Evolutionary conservation across 768 basidiomycete species (phyloP), one percentile per base, ranked within the genome.

Genomic region (Tulasnella sp.): DNA sequence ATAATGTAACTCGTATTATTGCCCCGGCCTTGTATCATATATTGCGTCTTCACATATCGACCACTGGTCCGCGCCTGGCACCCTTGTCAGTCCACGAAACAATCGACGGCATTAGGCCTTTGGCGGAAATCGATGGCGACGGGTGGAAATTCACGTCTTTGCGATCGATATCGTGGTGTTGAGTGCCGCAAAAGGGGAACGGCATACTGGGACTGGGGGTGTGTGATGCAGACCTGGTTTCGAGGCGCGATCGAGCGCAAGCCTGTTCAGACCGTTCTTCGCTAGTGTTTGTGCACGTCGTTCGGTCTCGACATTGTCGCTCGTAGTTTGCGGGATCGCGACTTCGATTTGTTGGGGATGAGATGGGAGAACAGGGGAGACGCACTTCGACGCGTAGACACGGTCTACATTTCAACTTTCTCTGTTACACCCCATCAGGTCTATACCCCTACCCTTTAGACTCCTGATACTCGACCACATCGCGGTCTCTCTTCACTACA

Each of bases 371-470:
- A 67, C 29, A 67, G 29, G 61, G 23, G 26, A 29, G 57, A 61
- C 57, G 57, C 57, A 61, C 57, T 67, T 67, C 29, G 61, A 67
- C 61, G 61, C 61, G 61, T 13, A 67, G 61, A 67, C 61, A 67
- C 61, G 32, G 61, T 67, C 61, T 26, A 67, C 61, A 67, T 67
- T 67, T 67, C 61, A 67, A 67, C 61, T 29, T 67, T 67, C 61
- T 67, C 61, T 26, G 61, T 67, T 67, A 67, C 61, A 51, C 51
- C 51, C 61, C 61, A 67, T 67, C 61, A 67, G 29, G 61, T 67
- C 61, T 67, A 67, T 67, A 67, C 61, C 61, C 61, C 61, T 35
- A 44, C 44, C 44, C 61, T 67, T 51, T 67, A 67, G 61, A 67
- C 61, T 67, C 61, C 61, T 67, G 61, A 67, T 29, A 67, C 61